phyloP scores from a whole-genome alignment of 2,329 filamentous ascomycete species.

The Calonectria pseudoturangicola region DNA sequence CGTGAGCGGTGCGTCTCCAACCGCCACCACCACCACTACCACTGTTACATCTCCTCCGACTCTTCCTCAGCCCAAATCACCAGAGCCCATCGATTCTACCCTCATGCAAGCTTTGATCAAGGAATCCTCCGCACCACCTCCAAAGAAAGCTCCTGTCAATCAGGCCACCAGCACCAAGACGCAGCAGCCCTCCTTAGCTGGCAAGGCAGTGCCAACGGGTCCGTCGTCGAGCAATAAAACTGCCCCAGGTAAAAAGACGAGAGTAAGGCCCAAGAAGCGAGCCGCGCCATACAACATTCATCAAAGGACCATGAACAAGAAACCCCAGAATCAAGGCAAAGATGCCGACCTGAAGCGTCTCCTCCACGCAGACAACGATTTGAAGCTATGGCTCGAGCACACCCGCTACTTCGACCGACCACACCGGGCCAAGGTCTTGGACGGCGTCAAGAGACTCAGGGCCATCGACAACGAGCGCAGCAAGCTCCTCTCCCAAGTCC shows the following conservation, averaged over 20 bases:
- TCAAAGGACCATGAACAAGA: background rate
- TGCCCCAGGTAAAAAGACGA: background rate
- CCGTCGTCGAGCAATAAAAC: background rate
- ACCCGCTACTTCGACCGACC: constrained; percentile 1
- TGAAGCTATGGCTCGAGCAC: constrained; percentile 12
- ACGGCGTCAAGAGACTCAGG: constrained; percentile 7
- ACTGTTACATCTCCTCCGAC: background rate
- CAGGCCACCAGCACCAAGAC: background rate
- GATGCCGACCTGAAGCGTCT: background rate
- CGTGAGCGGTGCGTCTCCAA: background rate
- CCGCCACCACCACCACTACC: background rate
- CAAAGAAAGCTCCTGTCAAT: background rate
- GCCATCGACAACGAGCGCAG: constrained; percentile 16
- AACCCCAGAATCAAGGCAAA: background rate
- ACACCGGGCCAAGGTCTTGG: constrained; percentile 1
- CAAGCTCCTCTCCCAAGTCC: background rate
- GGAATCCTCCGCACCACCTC: background rate
- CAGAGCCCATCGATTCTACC: background rate
- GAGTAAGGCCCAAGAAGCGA: background rate
- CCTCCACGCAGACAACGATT: background rate
- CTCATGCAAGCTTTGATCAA: background rate
- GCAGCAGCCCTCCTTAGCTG: background rate
- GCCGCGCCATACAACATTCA: background rate
- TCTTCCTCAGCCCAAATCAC: background rate
- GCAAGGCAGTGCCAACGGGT: background rate